phyloP scores from a whole-genome alignment of 2,329 filamentous ascomycete genomes.

The Aspergillus aculeatinus region DNA sequence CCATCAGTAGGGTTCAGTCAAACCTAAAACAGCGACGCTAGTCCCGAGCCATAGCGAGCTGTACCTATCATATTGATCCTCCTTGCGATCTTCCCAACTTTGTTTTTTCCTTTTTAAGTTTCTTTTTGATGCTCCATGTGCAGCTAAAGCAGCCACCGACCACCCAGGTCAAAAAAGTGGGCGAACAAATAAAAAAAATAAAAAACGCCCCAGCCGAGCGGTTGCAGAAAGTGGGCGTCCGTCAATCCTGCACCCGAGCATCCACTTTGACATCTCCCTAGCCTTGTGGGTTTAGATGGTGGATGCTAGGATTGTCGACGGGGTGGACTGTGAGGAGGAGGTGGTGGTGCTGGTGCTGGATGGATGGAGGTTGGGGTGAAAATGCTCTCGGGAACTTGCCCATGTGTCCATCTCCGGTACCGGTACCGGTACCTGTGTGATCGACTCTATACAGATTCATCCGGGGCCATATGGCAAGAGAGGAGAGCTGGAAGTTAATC shows the following conservation, averaged over 20 bases:
- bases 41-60: slow-evolving; percentile 15
- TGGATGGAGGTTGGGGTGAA: not conserved
- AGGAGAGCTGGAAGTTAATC: not conserved
- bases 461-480: not conserved
- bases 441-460: not conserved
- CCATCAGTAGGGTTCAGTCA: slow-evolving; percentile 1
- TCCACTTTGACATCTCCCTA: slow-evolving; percentile 8
- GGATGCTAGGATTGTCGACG: not conserved
- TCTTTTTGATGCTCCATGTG: not conserved
- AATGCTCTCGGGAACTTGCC: not conserved
- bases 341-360: not conserved
- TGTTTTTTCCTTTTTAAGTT: too few species aligned
- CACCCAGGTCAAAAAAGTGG: not conserved
- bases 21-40: slow-evolving; percentile 16
- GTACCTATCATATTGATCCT: slow-evolving; percentile 18
- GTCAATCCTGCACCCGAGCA: slow-evolving; percentile 2
- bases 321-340: too few species aligned
- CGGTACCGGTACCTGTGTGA: not conserved
- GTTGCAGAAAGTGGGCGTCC: slow-evolving; percentile 17
- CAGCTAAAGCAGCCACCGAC: slow-evolving; percentile 4
- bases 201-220: slow-evolving; percentile 15
- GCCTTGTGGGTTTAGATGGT: not conserved
- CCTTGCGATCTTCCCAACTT: slow-evolving; percentile 3
- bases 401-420: not conserved
- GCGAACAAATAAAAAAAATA: not conserved